Evolutionary conservation across 1,284 basidiomycete genomes (phyloP), one percentile per base, ranked within the genome.

Genomic region (Schizophyllum commune): DNA sequence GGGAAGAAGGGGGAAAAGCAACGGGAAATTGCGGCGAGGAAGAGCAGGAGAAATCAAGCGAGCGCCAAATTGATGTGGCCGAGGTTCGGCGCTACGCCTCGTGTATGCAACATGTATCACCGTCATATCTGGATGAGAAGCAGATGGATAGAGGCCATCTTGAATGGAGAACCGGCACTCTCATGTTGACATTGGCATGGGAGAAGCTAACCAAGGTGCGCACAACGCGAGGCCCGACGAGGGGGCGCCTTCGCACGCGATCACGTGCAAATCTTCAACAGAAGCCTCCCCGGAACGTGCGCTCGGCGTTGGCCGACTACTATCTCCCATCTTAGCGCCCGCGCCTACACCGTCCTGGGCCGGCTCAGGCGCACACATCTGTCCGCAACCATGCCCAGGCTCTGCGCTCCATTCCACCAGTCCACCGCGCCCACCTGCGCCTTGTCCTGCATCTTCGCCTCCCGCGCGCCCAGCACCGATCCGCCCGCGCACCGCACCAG

Each of bases 351-450:
- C 39, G 39, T 17, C 9, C 13, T 17, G 2, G 39, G 39, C 39
- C 39, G 39, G 17, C 39, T 47, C 39, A 47, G 39, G 39, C 39
- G 39, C 39, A 47, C 39, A 17, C 17, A 47, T 47, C 17, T 47
- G 57, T 60, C 56, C 52, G 20, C 54, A 1, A 70, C 68, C 57
- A 71, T 58, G 2, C 70, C 71, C 34, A 71, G 60, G 27, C 74
- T 69, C 56, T 74, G 70, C 5, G 79, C 71, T n/a, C 85, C 86
- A 66, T 84, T 84, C 84, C 84, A 88, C 83, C 84, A 88, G 32
- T 75, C 74, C 33, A 47, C 39, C 39, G 39, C 68, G 32, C 52
- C 79, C 76, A 56, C 68, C 73, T 4, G 80, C 79, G 21, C 66
- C 65, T 61, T 83, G 67, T 62, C 79, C 72, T 60, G 75, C 73